Percentiles rank a stretch among this genome's conserved stretches.
These are phyloP conservation scores for Coemansia sp. DNA, from an alignment of 192 early-diverging fungal species.

Conservation along the genomic window DNA sequence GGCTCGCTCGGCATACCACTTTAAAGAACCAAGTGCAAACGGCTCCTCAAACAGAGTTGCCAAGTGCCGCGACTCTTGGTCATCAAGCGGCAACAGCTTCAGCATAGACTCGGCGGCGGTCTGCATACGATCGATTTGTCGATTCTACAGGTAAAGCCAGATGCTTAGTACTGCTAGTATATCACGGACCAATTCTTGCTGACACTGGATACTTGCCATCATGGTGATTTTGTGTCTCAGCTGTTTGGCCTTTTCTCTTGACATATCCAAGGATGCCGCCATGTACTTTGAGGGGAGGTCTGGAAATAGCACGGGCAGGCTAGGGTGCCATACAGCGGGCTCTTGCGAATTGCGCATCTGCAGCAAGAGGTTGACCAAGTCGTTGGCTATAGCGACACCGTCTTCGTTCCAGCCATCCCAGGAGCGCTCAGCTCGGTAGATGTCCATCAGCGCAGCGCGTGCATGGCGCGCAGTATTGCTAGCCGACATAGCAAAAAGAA, in stretches of 20 bases:
- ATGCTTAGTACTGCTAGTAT: background rate
- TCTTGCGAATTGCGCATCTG: slow-evolving; percentile 44
- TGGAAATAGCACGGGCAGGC: slow-evolving; percentile 25
- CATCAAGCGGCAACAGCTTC: slow-evolving; percentile 6
- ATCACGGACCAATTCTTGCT: background rate
- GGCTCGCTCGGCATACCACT: slow-evolving; percentile 19
- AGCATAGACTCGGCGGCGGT: slow-evolving; percentile 10
- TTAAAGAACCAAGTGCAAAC: slow-evolving; percentile 10
- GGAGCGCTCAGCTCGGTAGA: slow-evolving; percentile 26
- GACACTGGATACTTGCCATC: background rate
- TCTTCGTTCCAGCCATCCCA: slow-evolving; percentile 45
- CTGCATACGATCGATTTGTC: slow-evolving; percentile 20
- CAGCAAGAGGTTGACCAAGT: slow-evolving; percentile 27
- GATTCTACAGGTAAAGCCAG: background rate
- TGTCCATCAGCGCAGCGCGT: slow-evolving; percentile 22
- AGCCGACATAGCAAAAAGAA: background rate
- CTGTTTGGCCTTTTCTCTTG: slow-evolving; percentile 11
- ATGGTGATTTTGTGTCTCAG: slow-evolving; percentile 17
- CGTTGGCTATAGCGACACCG: slow-evolving; percentile 15
- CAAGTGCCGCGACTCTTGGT: background rate
- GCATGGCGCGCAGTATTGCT: slow-evolving; percentile 10
- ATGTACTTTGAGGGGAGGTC: slow-evolving; percentile 25
- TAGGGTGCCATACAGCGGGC: slow-evolving; percentile 45
- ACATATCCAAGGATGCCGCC: background rate
- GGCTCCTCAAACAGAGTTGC: background rate